Evolutionary conservation across 805 yeast species (phyloP), one percentile per base, ranked within the genome.

Genomic region (Blastobotrys peoriensis): DNA sequence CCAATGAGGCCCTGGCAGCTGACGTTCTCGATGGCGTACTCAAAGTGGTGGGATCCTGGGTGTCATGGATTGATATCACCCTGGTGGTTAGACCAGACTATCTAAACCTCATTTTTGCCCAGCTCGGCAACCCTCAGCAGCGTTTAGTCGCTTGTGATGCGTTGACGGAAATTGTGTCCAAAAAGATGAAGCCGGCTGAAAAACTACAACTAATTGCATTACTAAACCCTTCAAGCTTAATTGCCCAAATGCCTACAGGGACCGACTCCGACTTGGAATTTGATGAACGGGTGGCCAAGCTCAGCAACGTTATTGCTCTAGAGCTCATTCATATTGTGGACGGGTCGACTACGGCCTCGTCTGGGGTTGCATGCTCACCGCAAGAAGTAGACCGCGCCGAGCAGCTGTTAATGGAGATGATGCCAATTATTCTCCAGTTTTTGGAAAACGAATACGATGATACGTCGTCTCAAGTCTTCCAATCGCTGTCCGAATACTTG

Each of bases 61-160:
- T 88, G 19, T 81, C 89, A 19, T 93, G 99, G 98, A 86, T 89
- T 61, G 94, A 86, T 60, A 80, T 89, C 49, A 70, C 81, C 44
- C 69, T 86, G 54, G 78, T 91, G 44, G 72, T 88, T 23, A 78
- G 77, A 40, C 71, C 75, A 27, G 75, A 75, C 18, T 80, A 76
- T 53, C 67, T 86, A 55, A 64, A 70, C 21, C 59, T 75, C 30
- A 73, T 87, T 38, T 81, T 78, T 56, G 75, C 73, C 47, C 81
- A 74, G 56, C 69, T 87, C 50, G 71, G 70, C 43, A 64, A 62
- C 46, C 63, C 64, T 3, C 75, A 77, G 41, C 55, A 61, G 25
- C 75, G 81, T 47, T 68, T 75, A 41, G 70, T 78, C 22, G 82
- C 94, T 23, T 67, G 69, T 38, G 69, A 62, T 30, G 73, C 86